These are phyloP conservation scores for Priceomyces medius DNA, from an alignment of 805 yeast genomes.

Conservation along the genomic window DNA sequence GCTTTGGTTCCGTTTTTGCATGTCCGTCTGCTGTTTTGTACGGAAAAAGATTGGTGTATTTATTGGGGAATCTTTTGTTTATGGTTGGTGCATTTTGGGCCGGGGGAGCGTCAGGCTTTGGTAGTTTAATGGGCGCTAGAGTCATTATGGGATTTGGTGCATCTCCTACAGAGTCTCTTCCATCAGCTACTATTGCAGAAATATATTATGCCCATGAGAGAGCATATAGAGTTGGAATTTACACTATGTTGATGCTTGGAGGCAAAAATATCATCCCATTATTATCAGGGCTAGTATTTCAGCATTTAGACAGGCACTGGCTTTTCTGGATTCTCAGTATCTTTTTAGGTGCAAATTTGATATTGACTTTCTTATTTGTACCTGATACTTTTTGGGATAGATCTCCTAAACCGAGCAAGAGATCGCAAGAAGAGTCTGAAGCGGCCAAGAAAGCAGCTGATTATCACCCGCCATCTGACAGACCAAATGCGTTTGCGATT, in stretches of 20 bases:
- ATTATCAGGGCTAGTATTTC: constrained; percentile 53
- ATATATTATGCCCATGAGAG: constrained; percentile 60
- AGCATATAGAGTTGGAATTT: constrained; percentile 58
- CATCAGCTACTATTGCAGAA: constrained; percentile 60
- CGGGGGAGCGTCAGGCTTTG: constrained; percentile 48
- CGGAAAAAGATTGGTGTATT: constrained; percentile 58
- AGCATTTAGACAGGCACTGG: constrained; percentile 55
- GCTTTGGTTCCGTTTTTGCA: constrained; percentile 57
- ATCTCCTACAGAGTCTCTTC: constrained; percentile 60
- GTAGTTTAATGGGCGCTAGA: constrained; percentile 56
- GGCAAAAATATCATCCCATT: constrained; percentile 62
- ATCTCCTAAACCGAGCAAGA: constrained; percentile 47
- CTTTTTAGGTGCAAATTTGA: constrained; percentile 46
- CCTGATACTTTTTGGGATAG: constrained; percentile 69
- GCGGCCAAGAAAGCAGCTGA: constrained; percentile 39
- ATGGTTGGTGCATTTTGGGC: constrained; percentile 56
- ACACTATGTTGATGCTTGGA: constrained; percentile 57
- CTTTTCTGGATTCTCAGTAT: constrained; percentile 58
- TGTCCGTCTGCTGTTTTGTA: constrained; percentile 56
- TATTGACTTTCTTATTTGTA: constrained; percentile 50
- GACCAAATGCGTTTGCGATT: constrained; percentile 33
- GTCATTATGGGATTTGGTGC: constrained; percentile 59
- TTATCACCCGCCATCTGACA: constrained; percentile 22
- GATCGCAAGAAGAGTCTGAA: constrained; percentile 47
- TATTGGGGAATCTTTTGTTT: constrained; percentile 47